These are phyloP conservation scores for Echria macrotheca DNA, from an alignment of 495 filamentous ascomycete species.

Conservation along the genomic window DNA sequence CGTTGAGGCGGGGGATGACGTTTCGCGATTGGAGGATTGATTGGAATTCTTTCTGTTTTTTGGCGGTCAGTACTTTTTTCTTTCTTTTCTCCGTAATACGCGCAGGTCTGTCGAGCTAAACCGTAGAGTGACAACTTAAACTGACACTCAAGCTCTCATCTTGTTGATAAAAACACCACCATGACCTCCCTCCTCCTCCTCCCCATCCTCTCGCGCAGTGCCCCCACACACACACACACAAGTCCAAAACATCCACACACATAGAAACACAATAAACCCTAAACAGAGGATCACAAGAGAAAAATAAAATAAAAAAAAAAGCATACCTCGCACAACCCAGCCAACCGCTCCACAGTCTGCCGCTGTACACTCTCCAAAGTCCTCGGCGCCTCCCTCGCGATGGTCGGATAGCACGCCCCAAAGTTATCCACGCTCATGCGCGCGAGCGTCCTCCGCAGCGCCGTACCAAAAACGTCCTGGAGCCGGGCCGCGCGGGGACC, in stretches of 20 bases:
- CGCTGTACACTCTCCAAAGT: conserved; percentile 62
- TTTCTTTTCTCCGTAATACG: too few species aligned
- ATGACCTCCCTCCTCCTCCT: too few species aligned
- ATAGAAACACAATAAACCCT: background rate
- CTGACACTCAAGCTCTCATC: too few species aligned
- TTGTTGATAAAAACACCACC: too few species aligned
- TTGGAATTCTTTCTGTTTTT: conserved; percentile 70
- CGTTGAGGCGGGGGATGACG: conserved; percentile 73
- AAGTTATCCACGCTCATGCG: conserved; percentile 76
- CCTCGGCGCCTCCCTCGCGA: conserved; percentile 63
- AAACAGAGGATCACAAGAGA: background rate
- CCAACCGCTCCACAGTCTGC: conserved; percentile 63
- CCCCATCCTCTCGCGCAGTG: too few species aligned
- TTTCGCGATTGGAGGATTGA: conserved; percentile 62
- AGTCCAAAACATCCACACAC: background rate
- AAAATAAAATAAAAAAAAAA: conserved; percentile 1
- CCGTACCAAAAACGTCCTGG: conserved; percentile 61
- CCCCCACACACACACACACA: too few species aligned
- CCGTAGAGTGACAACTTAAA: too few species aligned
- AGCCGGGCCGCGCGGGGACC: conserved; percentile 72
- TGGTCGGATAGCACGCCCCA: conserved; percentile 80
- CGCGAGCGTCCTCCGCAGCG: conserved; percentile 63
- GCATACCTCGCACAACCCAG: conserved; percentile 50
- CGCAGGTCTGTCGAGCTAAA: too few species aligned
- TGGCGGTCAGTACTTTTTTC: too few species aligned